These are phyloP conservation scores for Ensete ventricosum DNA, from an alignment of 176 grass and related monocot species.

Conservation along the genomic window DNA sequence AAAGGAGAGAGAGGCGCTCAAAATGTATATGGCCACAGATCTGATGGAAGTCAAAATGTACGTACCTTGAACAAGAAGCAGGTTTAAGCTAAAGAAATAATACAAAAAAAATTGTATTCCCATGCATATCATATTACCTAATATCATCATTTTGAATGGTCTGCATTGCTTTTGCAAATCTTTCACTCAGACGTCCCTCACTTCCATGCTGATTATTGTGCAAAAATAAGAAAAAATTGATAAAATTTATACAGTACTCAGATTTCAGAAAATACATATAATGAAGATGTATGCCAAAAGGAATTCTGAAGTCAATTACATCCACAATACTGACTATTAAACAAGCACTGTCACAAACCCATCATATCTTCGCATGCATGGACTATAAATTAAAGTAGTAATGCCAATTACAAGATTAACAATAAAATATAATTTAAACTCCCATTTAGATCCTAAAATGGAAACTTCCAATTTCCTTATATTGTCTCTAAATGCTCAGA, in stretches of 20 bases:
- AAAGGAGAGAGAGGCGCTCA: constrained; percentile 85
- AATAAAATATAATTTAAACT: too few relatives aligned
- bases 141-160: constrained; percentile 80
- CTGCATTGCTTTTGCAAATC: constrained; percentile 63
- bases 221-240: constrained; percentile 18
- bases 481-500: too few relatives aligned
- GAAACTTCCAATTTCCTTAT: too few relatives aligned
- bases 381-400: neutral
- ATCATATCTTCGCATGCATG: neutral
- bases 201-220: constrained; percentile 49
- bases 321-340: neutral
- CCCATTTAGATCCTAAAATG: too few relatives aligned
- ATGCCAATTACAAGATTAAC: too few relatives aligned
- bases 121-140: constrained; percentile 29
- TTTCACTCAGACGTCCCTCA: constrained; percentile 70
- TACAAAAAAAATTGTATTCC: constrained; percentile 20
- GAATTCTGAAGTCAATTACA: neutral
- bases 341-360: neutral
- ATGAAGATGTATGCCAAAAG: constrained; percentile 3
- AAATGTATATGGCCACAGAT: constrained; percentile 94
- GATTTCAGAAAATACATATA: constrained; percentile 15
- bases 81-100: constrained; percentile 14
- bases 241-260: neutral
- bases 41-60: constrained; percentile 92
- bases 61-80: constrained; percentile 49